Percentiles rank a stretch among this genome's conserved stretches.
phyloP scores from a whole-genome alignment of 176 grass and related monocot genomes.

The Puya raimondii region DNA sequence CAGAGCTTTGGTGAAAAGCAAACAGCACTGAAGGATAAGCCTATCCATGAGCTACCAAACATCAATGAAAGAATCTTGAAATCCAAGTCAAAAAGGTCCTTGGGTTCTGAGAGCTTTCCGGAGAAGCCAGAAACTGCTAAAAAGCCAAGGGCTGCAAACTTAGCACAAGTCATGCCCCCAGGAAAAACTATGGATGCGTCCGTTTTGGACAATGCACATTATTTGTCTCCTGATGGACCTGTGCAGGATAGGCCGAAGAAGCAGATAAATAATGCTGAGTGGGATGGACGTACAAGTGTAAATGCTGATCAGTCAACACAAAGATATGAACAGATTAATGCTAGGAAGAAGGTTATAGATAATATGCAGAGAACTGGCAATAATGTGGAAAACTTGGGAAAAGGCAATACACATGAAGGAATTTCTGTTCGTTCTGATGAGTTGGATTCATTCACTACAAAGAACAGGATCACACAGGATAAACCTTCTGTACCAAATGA shows the following conservation, averaged over 20 bases:
- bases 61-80: constrained; percentile 30
- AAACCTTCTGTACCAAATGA: constrained; percentile 33
- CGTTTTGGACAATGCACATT: constrained; percentile 28
- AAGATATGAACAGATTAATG: constrained; percentile 35
- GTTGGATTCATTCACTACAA: constrained; percentile 33
- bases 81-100: constrained; percentile 49
- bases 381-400: constrained; percentile 36
- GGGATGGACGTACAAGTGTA: constrained; percentile 19
- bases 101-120: constrained; percentile 27
- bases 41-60: constrained; percentile 27
- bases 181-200: constrained; percentile 26
- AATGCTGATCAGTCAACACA: constrained; percentile 36
- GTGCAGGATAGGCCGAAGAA: constrained; percentile 35
- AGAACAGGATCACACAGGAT: constrained; percentile 28
- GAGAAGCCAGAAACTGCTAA: constrained; percentile 43
- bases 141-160: constrained; percentile 45
- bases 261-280: constrained; percentile 35
- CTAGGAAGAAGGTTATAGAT: constrained; percentile 36
- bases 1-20: constrained; percentile 38
- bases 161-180: constrained; percentile 19
- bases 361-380: constrained; percentile 37
- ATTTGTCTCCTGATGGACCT: constrained; percentile 36
- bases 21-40: constrained; percentile 37
- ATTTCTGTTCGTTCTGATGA: constrained; percentile 28
- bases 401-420: constrained; percentile 30